Conservation (phyloP, 495 filamentous ascomycete genomes). For the Lineolata rhizophorae region DNA sequence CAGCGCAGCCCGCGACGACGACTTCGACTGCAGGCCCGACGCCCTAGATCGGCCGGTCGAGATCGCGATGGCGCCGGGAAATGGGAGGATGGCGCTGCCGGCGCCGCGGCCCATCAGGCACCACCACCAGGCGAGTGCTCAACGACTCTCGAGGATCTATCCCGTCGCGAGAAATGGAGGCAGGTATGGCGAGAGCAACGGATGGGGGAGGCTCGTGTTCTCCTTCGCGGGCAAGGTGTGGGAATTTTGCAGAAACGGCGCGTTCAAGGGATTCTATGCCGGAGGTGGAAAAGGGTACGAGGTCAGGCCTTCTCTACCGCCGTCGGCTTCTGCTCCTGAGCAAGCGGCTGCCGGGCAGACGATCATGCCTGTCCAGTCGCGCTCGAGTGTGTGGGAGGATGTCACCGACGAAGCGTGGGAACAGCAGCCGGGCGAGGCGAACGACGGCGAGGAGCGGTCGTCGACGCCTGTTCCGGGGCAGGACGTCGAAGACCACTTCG, state of each 20-base stretch:
- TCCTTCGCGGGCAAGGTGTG: slow-evolving; percentile 41
- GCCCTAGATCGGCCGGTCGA: too few species aligned
- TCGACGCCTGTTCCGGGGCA: slow-evolving; percentile 22
- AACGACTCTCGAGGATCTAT: slow-evolving; percentile 6
- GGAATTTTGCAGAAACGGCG: slow-evolving; percentile 53
- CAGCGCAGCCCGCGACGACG: not conserved
- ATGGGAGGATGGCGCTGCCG: too few species aligned
- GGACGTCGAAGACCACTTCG: slow-evolving; percentile 20
- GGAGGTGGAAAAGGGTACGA: slow-evolving; percentile 57
- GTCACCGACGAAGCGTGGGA: slow-evolving; percentile 8
- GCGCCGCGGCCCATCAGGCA: not conserved
- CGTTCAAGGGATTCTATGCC: slow-evolving; percentile 67
- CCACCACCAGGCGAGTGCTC: not conserved
- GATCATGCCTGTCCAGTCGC: too few species aligned
- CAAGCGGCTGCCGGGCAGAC: too few species aligned
- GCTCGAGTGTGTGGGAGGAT: slow-evolving; percentile 17
- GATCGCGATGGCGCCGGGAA: too few species aligned
- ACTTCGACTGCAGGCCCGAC: not conserved
- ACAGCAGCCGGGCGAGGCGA: not conserved
- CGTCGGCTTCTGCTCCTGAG: not conserved
- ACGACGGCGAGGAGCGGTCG: too few species aligned
- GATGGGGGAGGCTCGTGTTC: slow-evolving; percentile 27
- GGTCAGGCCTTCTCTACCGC: slow-evolving; percentile 4
- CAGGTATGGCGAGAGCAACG: too few species aligned
- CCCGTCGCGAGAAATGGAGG: slow-evolving; percentile 14